These are phyloP conservation scores for Gardenia jasminoides DNA, from an alignment of 257 asterid species.

Conservation along the genomic window DNA sequence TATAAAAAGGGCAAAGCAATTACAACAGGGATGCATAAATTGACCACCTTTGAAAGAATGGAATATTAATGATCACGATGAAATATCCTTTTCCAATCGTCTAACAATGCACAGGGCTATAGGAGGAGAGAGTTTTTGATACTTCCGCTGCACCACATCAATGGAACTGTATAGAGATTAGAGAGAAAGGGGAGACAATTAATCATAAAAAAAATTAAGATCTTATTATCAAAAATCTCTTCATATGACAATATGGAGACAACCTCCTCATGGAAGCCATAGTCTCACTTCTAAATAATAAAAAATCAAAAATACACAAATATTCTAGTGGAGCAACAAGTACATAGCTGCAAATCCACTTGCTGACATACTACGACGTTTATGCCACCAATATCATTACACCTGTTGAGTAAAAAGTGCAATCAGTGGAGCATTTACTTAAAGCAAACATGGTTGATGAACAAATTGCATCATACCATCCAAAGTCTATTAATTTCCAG, in stretches of 20 bases:
- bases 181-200: background rate
- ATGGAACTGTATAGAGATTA: background rate
- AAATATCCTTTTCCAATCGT: background rate
- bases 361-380: constrained; percentile 17
- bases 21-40: background rate
- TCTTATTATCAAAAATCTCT: constrained; percentile 6
- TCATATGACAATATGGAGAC: constrained; percentile 2
- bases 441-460: background rate
- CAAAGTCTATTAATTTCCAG: too few relatives aligned
- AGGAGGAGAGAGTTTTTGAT: background rate
- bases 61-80: too few relatives aligned
- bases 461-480: background rate
- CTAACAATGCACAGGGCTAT: background rate
- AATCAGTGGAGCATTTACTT: background rate
- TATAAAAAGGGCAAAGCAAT: background rate
- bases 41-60: too few relatives aligned
- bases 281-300: background rate
- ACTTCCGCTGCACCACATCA: background rate
- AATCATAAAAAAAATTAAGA: background rate
- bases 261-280: constrained; percentile 1
- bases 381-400: constrained; percentile 15
- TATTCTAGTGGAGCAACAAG: constrained; percentile 10
- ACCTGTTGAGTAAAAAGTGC: constrained; percentile 27
- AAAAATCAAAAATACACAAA: background rate
- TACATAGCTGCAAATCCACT: constrained; percentile 25